A percentile compares a stretch with the other conserved stretches of the same genome.
phyloP scores from a whole-genome alignment of 1,284 basidiomycete genomes.

The Cerioporus squamosus region DNA sequence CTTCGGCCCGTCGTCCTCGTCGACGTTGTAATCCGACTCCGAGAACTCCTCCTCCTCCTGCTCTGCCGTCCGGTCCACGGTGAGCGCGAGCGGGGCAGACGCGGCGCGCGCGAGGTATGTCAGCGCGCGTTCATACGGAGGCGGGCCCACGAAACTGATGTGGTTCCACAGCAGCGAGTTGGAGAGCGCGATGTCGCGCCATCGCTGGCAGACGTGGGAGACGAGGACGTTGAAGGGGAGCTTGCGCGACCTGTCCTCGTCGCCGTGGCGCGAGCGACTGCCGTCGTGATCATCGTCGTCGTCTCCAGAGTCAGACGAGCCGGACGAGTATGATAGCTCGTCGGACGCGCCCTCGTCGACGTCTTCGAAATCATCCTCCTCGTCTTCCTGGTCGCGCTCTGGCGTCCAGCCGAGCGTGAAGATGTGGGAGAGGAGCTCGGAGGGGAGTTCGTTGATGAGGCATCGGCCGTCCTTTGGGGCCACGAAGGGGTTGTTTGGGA shows the following conservation, averaged over 20 bases:
- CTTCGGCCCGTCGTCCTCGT: constrained; percentile 46
- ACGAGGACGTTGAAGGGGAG: constrained; percentile 45
- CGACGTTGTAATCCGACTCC: constrained; percentile 8
- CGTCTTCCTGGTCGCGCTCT: constrained; percentile 30
- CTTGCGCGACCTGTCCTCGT: constrained; percentile 18
- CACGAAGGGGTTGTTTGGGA: constrained; percentile 36
- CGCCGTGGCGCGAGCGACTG: constrained; percentile 26
- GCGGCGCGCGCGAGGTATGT: constrained; percentile 47
- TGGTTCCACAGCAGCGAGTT: constrained; percentile 41
- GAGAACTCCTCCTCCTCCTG: constrained; percentile 51
- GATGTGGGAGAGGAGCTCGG: constrained; percentile 61
- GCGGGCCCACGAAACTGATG: constrained; percentile 50
- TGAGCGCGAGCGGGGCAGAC: constrained; percentile 41
- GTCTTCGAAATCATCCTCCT: constrained; percentile 32
- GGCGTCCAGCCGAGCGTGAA: constrained; percentile 53
- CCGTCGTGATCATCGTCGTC: constrained; percentile 22
- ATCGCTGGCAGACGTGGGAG: constrained; percentile 46
- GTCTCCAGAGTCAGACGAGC: constrained; percentile 2
- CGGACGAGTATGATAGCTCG: constrained; percentile 26
- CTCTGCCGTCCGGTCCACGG: constrained; percentile 26
- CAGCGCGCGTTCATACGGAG: constrained; percentile 49
- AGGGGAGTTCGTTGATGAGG: constrained; percentile 58
- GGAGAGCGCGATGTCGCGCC: constrained; percentile 37
- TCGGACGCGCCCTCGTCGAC: constrained; percentile 38
- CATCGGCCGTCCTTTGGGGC: constrained; percentile 49